Evolutionary conservation across 78 protist species (phyloP).

Genomic region (Protostelium mycophagum): DNA sequence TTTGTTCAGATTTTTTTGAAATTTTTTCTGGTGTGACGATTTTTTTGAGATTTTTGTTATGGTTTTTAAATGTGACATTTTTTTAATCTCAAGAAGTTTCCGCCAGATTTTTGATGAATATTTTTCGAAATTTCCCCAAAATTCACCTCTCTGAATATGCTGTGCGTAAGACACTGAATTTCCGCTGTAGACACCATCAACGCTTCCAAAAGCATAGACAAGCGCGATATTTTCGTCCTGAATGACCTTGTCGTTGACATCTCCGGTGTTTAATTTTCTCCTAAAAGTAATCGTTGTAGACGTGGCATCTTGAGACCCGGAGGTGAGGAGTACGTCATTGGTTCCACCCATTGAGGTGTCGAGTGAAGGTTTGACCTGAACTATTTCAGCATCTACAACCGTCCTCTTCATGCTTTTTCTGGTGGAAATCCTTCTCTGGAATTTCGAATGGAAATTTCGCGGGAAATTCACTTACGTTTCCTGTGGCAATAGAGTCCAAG

Average conservation of each 20-base stretch:
- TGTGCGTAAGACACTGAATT: background rate
- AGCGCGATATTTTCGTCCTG: background rate
- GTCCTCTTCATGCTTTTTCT: no score
- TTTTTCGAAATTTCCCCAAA: background rate
- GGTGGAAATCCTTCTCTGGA: no score
- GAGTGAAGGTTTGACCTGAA: background rate
- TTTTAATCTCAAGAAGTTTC: no score
- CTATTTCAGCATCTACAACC: no score
- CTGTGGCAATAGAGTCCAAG: background rate
- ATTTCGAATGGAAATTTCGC: background rate
- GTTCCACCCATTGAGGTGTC: background rate
- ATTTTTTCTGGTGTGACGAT: no score
- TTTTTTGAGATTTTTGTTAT: no score
- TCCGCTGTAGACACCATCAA: background rate
- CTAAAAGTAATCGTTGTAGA: background rate
- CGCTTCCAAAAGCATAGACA: background rate
- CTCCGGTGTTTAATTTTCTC: background rate
- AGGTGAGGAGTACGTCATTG: background rate
- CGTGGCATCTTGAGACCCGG: background rate
- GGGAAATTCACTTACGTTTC: background rate
- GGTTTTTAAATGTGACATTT: no score
- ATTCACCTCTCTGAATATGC: background rate
- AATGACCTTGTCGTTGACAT: background rate
- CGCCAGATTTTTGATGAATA: no score
- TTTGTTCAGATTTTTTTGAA: no score